Conservation (phyloP, 2,329 filamentous ascomycete species). For the Pyrenophora tritici-repentis region DNA sequence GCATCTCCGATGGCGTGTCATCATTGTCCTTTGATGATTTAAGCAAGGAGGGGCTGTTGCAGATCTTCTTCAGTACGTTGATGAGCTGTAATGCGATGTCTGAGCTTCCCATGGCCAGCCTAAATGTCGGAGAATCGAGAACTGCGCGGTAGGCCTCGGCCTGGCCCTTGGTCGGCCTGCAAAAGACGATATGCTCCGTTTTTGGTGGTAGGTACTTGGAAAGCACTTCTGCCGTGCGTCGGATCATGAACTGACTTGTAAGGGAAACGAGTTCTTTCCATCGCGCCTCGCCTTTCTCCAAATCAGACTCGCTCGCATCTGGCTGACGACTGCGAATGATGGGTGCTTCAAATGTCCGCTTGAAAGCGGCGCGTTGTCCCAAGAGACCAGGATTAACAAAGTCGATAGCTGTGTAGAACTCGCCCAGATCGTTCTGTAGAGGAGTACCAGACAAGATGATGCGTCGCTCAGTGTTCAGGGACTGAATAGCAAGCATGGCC, state of each 20-base stretch:
- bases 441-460: slow-evolving; percentile 70
- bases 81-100: slow-evolving; percentile 71
- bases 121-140: slow-evolving; percentile 67
- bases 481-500: slow-evolving; percentile 67
- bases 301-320: slow-evolving; percentile 63
- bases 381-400: slow-evolving; percentile 70
- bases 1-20: slow-evolving; percentile 54
- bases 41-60: slow-evolving; percentile 71
- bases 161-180: slow-evolving; percentile 65
- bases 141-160: slow-evolving; percentile 66
- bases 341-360: slow-evolving; percentile 66
- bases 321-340: slow-evolving; percentile 69
- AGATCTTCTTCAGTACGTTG: slow-evolving; percentile 74
- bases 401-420: slow-evolving; percentile 71
- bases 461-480: slow-evolving; percentile 64
- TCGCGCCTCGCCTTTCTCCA: slow-evolving; percentile 67
- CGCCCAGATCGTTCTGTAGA: slow-evolving; percentile 69
- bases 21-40: slow-evolving; percentile 56
- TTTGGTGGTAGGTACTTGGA: slow-evolving; percentile 69
- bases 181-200: slow-evolving; percentile 70
- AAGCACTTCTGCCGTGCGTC: slow-evolving; percentile 69
- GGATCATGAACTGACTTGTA: slow-evolving; percentile 68
- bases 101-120: slow-evolving; percentile 63
- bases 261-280: slow-evolving; percentile 65
- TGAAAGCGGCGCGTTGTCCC: slow-evolving; percentile 66